phyloP scores from a whole-genome alignment of 2,329 filamentous ascomycete species.

The Massarina eburnea region DNA sequence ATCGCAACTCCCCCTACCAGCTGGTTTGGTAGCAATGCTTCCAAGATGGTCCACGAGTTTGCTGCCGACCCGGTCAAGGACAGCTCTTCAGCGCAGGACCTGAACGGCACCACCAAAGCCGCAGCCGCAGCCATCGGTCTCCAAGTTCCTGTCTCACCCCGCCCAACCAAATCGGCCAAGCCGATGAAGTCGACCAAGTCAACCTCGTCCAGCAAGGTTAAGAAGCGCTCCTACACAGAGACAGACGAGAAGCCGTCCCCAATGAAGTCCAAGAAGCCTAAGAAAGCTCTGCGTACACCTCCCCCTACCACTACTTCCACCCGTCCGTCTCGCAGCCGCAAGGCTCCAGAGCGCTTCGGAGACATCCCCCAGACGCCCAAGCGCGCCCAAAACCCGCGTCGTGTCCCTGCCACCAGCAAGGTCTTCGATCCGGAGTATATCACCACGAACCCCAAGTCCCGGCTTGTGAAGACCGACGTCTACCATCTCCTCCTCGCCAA shows the following conservation, averaged over 20 bases:
- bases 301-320: slow-evolving; percentile 12
- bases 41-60: background rate
- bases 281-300: slow-evolving; percentile 10
- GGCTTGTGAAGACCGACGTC: slow-evolving; percentile 35
- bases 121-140: background rate
- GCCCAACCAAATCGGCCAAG: background rate
- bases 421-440: slow-evolving; percentile 35
- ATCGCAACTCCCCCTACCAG: slow-evolving; percentile 1
- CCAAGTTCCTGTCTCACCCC: slow-evolving; percentile 1
- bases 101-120: background rate
- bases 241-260: background rate
- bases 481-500: slow-evolving; percentile 36
- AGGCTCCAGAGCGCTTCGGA: slow-evolving; percentile 28
- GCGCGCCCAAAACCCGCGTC: background rate
- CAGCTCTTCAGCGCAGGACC: background rate
- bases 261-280: background rate
- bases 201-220: slow-evolving; percentile 2
- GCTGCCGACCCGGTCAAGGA: background rate
- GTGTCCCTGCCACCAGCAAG: slow-evolving; percentile 9
- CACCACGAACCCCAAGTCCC: slow-evolving; percentile 33
- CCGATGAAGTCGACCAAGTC: background rate
- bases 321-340: slow-evolving; percentile 30
- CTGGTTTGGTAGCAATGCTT: background rate
- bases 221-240: slow-evolving; percentile 9
- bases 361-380: slow-evolving; percentile 4